Percentiles rank a stretch among this genome's conserved stretches.
These are phyloP conservation scores for Pichia sorboxylosa DNA, from an alignment of 1,139 yeast species.

Conservation along the genomic window DNA sequence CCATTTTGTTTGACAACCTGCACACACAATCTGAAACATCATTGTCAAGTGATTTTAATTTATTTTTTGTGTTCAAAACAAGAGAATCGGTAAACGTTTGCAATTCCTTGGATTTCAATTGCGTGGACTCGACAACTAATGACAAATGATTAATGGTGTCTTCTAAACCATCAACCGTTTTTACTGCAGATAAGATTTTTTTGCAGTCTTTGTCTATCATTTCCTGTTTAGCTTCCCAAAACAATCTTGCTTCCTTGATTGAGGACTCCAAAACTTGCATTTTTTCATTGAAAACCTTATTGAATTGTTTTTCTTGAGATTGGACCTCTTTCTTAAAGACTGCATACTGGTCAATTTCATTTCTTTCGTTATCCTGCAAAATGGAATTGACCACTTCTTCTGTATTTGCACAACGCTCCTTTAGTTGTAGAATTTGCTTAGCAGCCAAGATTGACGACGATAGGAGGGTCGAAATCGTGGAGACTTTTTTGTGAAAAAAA, in stretches of 20 bases:
- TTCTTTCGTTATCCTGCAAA: constrained; percentile 4
- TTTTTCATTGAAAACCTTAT: constrained; percentile 5
- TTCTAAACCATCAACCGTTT: constrained; percentile 1
- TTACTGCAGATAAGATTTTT: constrained; percentile 2
- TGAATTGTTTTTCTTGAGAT: constrained; percentile 5
- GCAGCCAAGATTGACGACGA: too few relatives aligned
- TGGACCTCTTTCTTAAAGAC: constrained; percentile 6
- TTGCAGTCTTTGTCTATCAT: constrained; percentile 7
- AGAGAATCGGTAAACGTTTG: constrained; percentile 1
- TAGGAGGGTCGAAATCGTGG: too few relatives aligned
- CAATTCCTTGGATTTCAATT: too few relatives aligned
- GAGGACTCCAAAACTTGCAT: constrained; percentile 7
- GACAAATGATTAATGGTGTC: neutral
- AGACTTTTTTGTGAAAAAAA: too few relatives aligned
- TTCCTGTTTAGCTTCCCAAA: constrained; percentile 3
- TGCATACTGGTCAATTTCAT: constrained; percentile 5
- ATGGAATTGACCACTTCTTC: constrained; percentile 9
- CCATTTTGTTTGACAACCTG: too few relatives aligned
- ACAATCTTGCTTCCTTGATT: constrained; percentile 2
- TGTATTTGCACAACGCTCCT: too few relatives aligned
- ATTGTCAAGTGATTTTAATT: neutral
- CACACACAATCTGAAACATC: too few relatives aligned
- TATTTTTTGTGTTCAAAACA: neutral
- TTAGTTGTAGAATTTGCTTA: too few relatives aligned
- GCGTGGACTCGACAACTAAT: too few relatives aligned